Conservation (phyloP, 2,329 filamentous ascomycete genomes). For the Sarocladium brachiariae region DNA sequence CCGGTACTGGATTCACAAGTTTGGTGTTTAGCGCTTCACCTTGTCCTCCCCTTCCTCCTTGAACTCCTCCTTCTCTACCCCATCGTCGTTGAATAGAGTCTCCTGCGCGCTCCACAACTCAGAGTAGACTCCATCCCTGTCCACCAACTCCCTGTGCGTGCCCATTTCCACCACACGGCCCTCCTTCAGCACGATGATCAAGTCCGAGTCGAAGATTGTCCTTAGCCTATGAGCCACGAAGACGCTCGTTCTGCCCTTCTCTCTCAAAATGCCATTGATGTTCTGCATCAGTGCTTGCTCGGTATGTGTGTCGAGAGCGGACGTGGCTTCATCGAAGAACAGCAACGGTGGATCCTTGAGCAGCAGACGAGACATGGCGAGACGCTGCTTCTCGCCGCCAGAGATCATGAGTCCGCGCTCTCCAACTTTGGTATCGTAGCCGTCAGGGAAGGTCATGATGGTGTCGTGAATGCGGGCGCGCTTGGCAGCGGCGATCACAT, state of each 20-base stretch:
- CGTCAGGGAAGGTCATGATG: conserved; percentile 73
- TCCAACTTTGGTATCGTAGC: conserved; percentile 85
- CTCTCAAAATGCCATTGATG: conserved; percentile 85
- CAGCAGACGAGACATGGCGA: conserved; percentile 76
- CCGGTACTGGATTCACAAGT: no score
- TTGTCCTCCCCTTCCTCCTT: conserved; percentile 20
- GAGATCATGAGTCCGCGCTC: conserved; percentile 97
- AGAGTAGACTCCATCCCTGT: conserved; percentile 72
- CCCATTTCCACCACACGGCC: conserved; percentile 84
- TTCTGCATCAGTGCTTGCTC: conserved; percentile 86
- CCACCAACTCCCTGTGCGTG: conserved; percentile 78
- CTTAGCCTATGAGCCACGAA: conserved; percentile 90
- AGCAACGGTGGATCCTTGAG: conserved; percentile 84
- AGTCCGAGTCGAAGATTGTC: conserved; percentile 88
- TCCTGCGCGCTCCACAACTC: conserved; percentile 82
- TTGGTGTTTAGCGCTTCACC: background rate
- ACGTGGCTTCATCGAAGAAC: conserved; percentile 95
- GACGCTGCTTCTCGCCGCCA: conserved; percentile 85
- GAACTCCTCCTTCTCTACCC: conserved; percentile 28
- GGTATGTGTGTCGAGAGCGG: conserved; percentile 85
- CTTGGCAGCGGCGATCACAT: conserved; percentile 70
- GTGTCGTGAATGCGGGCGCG: conserved; percentile 81
- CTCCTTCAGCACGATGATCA: conserved; percentile 84
- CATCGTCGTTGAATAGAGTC: conserved; percentile 46
- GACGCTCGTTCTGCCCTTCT: conserved; percentile 83